Percentiles rank a stretch among this genome's conserved stretches.
phyloP scores from a whole-genome alignment of 257 asterid species.

The Solanum virginianum region DNA sequence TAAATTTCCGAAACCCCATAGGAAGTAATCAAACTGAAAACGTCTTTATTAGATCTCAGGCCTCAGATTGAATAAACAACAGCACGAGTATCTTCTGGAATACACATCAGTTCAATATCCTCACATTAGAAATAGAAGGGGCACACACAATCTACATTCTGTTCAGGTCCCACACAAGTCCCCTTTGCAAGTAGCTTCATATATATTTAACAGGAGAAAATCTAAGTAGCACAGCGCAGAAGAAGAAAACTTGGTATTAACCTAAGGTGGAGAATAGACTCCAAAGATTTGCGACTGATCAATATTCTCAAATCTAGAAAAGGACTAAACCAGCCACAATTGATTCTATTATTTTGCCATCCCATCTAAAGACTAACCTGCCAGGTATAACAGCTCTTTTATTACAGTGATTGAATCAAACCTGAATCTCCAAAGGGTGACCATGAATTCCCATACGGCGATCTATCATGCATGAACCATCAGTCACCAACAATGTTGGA shows the following conservation, averaged over 20 bases:
- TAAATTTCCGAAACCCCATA: not conserved
- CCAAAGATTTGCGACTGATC: not conserved
- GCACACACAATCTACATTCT: not conserved
- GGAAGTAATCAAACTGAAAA: not conserved
- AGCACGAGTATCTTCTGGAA: not conserved
- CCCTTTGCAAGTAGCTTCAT: not conserved
- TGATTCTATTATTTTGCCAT: not conserved
- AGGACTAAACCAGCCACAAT: not conserved
- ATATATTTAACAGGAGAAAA: not conserved
- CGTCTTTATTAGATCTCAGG: not conserved
- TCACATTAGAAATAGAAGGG: not conserved
- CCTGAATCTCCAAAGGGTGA: constrained; percentile 78
- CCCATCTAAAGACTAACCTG: not conserved
- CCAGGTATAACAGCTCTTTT: not conserved
- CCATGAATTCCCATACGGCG: constrained; percentile 87
- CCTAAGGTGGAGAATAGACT: not conserved
- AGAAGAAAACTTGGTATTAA: not conserved
- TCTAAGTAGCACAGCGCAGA: not conserved
- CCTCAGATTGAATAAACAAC: not conserved
- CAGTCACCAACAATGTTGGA: constrained; percentile 64
- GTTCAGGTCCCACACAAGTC: not conserved
- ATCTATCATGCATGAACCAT: constrained; percentile 81
- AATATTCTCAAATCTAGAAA: not conserved
- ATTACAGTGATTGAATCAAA: not conserved
- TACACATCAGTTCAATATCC: not conserved